Conservation (phyloP, 2,329 filamentous ascomycete species). For the Plenodomus lindquistii region DNA sequence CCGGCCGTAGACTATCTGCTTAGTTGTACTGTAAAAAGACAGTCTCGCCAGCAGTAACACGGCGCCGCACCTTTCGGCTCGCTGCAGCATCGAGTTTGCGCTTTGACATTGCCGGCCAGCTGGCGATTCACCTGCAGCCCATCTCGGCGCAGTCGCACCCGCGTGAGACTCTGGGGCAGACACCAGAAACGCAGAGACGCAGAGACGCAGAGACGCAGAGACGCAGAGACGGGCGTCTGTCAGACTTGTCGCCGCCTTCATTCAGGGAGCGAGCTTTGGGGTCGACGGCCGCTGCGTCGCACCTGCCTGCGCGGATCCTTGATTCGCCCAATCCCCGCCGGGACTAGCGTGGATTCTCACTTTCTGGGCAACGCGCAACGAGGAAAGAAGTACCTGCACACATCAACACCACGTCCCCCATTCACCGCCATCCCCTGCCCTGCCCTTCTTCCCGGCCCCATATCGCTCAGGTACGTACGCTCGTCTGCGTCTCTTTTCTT, state of each 20-base stretch:
- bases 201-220: too few relatives aligned
- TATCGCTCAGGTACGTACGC: constrained; percentile 39
- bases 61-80: too few relatives aligned
- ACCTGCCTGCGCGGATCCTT: constrained; percentile 13
- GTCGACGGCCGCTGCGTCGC: too few relatives aligned
- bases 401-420: constrained; percentile 37
- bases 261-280: constrained; percentile 20
- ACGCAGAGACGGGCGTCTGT: background rate
- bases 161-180: too few relatives aligned
- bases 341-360: constrained; percentile 31
- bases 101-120: too few relatives aligned
- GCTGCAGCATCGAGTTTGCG: too few relatives aligned
- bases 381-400: constrained; percentile 44
- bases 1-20: too few relatives aligned
- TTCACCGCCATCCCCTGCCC: constrained; percentile 34
- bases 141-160: too few relatives aligned
- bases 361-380: constrained; percentile 39
- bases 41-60: too few relatives aligned
- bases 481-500: constrained; percentile 12
- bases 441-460: constrained; percentile 22
- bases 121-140: too few relatives aligned
- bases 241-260: background rate
- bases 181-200: too few relatives aligned
- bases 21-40: too few relatives aligned
- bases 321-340: constrained; percentile 20